Evolutionary conservation across 2,329 filamentous ascomycete genomes (phyloP), one percentile per base, ranked within the genome.

Genomic region (Domatiomyces globalis): DNA sequence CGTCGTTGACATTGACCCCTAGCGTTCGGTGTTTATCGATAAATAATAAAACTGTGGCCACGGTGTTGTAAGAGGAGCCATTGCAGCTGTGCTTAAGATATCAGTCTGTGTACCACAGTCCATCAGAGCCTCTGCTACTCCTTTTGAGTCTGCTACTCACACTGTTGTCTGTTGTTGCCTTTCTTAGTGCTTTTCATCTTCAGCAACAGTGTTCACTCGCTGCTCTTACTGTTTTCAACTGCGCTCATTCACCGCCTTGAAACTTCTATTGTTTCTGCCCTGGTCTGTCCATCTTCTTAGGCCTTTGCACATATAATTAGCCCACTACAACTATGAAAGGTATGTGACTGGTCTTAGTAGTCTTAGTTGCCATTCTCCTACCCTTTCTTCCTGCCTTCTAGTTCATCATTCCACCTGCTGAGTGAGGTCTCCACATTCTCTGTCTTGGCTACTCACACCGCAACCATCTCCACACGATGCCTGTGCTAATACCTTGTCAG

Each of bases 401-500:
- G 3, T 4, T 25, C 22, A 25, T 25, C 22, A 25, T 25, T 25
- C 22, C 3, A 3, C 22, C 6, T 3, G 6, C 22, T 25, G 22
- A 25, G 6, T n/a, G n/a, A n/a, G n/a, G n/a, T n/a, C n/a, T n/a
- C n/a, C n/a, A n/a, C n/a, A n/a, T n/a, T n/a, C n/a, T n/a, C n/a
- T n/a, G n/a, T n/a, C n/a, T n/a, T n/a, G n/a, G n/a, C n/a, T n/a
- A 2, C 8, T 33, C 29, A 5, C 12, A 10, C 29, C 15, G 33
- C 10, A 15, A 39, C 33, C 33, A 49, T 46, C 48, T 51, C 43
- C 17, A 17, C 42, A 48, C 45, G 46, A 43, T 20, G 43, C 43
- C n/a, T 22, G 10, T 48, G 44, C 54, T 51, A 49, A 54, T 22
- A 5, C 29, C 27, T 39, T 17, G 39, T 45, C 48, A 60, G 57